Base-by-base conservation (phyloP, 2,329 filamentous ascomycete genomes). In the Fusarium setosum region DNA sequence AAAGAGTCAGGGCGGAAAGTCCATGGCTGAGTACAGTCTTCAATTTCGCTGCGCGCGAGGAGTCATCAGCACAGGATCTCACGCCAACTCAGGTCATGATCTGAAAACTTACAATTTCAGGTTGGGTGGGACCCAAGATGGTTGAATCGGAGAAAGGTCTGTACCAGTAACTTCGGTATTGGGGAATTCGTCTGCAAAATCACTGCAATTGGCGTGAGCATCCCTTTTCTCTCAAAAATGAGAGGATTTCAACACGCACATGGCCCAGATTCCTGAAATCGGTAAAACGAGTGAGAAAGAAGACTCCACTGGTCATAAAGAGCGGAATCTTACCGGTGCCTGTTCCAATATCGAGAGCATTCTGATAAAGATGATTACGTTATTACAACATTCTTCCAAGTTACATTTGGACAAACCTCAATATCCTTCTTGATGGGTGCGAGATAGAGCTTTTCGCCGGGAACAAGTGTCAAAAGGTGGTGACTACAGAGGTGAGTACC, bases 131-230 rank as follows among this genome's bases (percentile, higher is more conserved):
- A 88, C 81, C 75, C 84, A 84, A 26, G 75, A 75, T 2, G 85
- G 84, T 67, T 88, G 86, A 12, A 86, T 85, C 2, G 85, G 84
- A 17, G 82, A 85, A 12, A 88, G 79, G 69, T 88, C 85, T 8
- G 83, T 84, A 44, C 85, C 85, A 35, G 80, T 78, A 12, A 74
- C 84, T 76, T 69, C 77, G 61, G 72, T 80, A 62, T 76, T 68
- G 20, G 82, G 83, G 41, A 80, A 81, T 12, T 78, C 61, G 54
- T 83, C 72, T 63, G 78, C 73, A 52, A 77, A 72, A 61, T 86
- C 86, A 59, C 88, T 87, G 13, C 34, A 15, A n/a, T 13, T 21
- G 18, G 15, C 2, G 40, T 54, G 4, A 32, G 29, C 13, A n/a
- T n/a, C 4, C 15, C 4, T 20, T 23, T 1, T 17, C 1, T 15